A percentile compares a stretch with the other conserved stretches of the same genome.
phyloP scores from a whole-genome alignment of 2,329 filamentous ascomycete genomes.

The Teratosphaeria viscida region DNA sequence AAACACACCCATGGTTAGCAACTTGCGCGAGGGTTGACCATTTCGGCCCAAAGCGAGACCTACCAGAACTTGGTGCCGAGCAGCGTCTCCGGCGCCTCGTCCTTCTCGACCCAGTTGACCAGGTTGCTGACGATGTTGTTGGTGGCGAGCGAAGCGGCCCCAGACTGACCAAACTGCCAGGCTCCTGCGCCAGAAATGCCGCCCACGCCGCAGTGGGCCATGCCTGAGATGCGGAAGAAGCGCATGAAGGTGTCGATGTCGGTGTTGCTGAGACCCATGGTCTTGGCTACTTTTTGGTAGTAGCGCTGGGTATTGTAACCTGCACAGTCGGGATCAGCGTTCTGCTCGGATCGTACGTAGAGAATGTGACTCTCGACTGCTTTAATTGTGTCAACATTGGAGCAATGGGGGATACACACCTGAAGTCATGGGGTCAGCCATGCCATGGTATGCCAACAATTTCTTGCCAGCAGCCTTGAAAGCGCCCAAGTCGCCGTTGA shows the following conservation, averaged over 20 bases:
- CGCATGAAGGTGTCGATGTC: conserved; percentile 32
- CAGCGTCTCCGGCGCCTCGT: conserved; percentile 20
- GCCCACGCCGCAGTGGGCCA: conserved; percentile 41
- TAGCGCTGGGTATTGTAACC: conserved; percentile 36
- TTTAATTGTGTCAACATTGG: too few relatives aligned
- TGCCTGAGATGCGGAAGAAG: conserved; percentile 43
- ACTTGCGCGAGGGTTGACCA: conserved; percentile 33
- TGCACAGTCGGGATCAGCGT: conserved; percentile 11
- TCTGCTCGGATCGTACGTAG: conserved; percentile 17
- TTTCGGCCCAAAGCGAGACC: conserved; percentile 9
- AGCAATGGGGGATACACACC: conserved; percentile 14
- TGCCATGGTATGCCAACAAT: conserved; percentile 34
- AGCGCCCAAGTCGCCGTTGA: conserved; percentile 26
- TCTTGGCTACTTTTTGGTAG: conserved; percentile 36
- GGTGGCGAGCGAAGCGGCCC: conserved; percentile 10
- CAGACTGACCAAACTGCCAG: conserved; percentile 31
- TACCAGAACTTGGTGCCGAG: conserved; percentile 33
- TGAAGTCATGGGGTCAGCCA: conserved; percentile 34
- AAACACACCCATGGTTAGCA: background rate
- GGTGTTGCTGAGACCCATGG: conserved; percentile 26
- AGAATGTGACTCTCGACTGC: too few relatives aligned
- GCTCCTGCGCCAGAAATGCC: conserved; percentile 31
- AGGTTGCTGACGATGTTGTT: conserved; percentile 40
- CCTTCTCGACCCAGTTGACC: conserved; percentile 26
- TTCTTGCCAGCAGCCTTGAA: conserved; percentile 35